Conservation (phyloP, 2,329 filamentous ascomycete genomes). For the Verticillium albo-atrum region DNA sequence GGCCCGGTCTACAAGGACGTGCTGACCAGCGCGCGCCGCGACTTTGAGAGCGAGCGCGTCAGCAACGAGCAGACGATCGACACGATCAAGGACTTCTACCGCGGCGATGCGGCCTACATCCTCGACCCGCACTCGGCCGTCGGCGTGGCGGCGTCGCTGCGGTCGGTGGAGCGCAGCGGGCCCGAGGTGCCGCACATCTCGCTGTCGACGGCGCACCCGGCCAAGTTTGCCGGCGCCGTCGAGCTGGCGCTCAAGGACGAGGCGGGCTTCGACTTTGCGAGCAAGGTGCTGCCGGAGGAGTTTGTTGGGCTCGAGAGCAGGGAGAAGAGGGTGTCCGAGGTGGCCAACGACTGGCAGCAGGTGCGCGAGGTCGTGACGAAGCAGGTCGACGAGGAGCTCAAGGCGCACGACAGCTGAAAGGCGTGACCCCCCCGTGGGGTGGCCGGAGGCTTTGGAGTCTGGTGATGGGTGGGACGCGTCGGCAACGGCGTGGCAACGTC, state of each 20-base stretch:
- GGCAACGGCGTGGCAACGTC: not conserved
- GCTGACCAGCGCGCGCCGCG: constrained; percentile 62
- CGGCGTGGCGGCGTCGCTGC: constrained; percentile 70
- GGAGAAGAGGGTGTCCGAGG: constrained; percentile 67
- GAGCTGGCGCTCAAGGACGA: constrained; percentile 70
- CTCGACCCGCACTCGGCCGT: constrained; percentile 92
- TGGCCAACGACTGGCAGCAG: constrained; percentile 67
- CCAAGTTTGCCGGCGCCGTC: constrained; percentile 87
- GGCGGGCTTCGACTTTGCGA: constrained; percentile 69
- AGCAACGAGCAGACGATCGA: constrained; percentile 63
- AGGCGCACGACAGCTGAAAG: constrained; percentile 1
- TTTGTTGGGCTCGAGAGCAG: constrained; percentile 75
- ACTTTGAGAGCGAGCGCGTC: constrained; percentile 78
- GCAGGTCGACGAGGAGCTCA: constrained; percentile 64
- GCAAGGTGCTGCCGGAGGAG: constrained; percentile 73
- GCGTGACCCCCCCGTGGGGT: too few species aligned
- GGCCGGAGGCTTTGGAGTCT: too few species aligned
- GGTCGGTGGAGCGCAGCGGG: constrained; percentile 56
- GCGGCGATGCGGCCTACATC: constrained; percentile 63
- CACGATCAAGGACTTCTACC: constrained; percentile 55
- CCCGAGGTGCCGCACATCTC: constrained; percentile 67
- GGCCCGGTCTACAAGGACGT: constrained; percentile 69
- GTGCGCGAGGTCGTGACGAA: constrained; percentile 72
- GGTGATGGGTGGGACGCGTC: too few species aligned
- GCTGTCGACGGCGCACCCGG: constrained; percentile 89